phyloP scores from a whole-genome alignment of 345 rosid genomes.

The Mallotus nudiflorus region DNA sequence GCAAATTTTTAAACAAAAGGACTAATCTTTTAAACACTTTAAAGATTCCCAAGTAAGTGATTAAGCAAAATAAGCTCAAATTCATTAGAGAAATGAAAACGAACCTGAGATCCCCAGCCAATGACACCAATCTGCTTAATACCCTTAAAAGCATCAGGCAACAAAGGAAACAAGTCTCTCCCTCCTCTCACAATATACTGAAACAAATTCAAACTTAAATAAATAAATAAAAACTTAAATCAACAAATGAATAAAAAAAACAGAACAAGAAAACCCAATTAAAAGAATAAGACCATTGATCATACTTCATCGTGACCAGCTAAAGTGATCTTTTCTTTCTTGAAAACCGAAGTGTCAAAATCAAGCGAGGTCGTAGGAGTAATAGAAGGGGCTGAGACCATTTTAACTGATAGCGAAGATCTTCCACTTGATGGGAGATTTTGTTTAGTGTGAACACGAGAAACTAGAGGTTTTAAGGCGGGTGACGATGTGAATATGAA shows the following conservation, averaged over 20 bases:
- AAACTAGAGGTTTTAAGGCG: neutral
- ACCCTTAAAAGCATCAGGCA: conserved; percentile 83
- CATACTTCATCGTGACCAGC: conserved; percentile 79
- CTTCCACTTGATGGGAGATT: neutral
- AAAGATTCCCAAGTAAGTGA: neutral
- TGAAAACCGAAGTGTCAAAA: conserved; percentile 75
- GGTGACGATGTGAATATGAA: neutral
- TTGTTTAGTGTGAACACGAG: neutral
- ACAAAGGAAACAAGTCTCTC: conserved; percentile 78
- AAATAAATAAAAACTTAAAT: neutral
- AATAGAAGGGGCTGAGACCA: conserved; percentile 13
- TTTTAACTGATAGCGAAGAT: neutral
- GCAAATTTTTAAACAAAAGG: neutral
- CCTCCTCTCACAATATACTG: conserved; percentile 99
- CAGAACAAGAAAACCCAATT: neutral
- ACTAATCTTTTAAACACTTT: neutral
- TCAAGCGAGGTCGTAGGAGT: conserved; percentile 31
- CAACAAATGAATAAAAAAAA: neutral
- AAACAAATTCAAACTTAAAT: neutral
- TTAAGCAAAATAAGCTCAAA: neutral
- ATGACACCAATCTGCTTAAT: conserved; percentile 92
- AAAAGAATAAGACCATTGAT: neutral
- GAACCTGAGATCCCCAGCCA: conserved; percentile 97
- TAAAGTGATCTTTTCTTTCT: conserved; percentile 74
- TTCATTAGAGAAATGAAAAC: neutral